Evolutionary conservation across 495 filamentous ascomycete genomes (phyloP).

Genomic region (Lophium mytilinum): DNA sequence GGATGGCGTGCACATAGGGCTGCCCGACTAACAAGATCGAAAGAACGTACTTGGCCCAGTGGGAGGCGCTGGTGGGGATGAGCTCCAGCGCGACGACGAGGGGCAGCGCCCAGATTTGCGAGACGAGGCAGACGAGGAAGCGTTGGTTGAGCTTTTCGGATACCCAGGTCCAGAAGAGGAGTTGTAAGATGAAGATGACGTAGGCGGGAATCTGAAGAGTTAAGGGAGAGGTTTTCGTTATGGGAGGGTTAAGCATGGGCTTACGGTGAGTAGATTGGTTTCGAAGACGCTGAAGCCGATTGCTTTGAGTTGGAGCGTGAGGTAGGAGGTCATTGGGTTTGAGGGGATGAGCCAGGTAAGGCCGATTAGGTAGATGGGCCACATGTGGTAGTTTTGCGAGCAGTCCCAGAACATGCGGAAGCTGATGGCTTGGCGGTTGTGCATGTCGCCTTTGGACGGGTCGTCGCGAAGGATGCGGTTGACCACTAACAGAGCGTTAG

Average conservation of each 20-base stretch:
- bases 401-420: conserved; percentile 19
- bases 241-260: background rate
- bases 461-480: conserved; percentile 30
- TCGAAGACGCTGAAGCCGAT: conserved; percentile 22
- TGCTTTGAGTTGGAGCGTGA: conserved; percentile 17
- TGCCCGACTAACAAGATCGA: conserved; percentile 22
- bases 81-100: conserved; percentile 45
- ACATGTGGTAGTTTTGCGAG: conserved; percentile 29
- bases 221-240: background rate
- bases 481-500: conserved; percentile 19
- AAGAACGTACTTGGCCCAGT: conserved; percentile 17
- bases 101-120: conserved; percentile 52
- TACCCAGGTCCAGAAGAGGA: conserved; percentile 48
- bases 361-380: conserved; percentile 33
- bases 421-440: conserved; percentile 25
- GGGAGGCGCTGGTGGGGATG: conserved; percentile 26
- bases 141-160: conserved; percentile 52
- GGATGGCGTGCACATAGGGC: conserved; percentile 25
- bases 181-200: conserved; percentile 37
- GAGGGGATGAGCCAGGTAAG: conserved; percentile 26
- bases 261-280: conserved; percentile 27
- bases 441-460: conserved; percentile 30
- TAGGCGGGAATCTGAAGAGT: conserved; percentile 28
- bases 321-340: conserved; percentile 16
- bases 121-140: conserved; percentile 41